These are phyloP conservation scores for Chamaecrista fasciculata DNA, from an alignment of 306 rosid species.

Conservation along the genomic window DNA sequence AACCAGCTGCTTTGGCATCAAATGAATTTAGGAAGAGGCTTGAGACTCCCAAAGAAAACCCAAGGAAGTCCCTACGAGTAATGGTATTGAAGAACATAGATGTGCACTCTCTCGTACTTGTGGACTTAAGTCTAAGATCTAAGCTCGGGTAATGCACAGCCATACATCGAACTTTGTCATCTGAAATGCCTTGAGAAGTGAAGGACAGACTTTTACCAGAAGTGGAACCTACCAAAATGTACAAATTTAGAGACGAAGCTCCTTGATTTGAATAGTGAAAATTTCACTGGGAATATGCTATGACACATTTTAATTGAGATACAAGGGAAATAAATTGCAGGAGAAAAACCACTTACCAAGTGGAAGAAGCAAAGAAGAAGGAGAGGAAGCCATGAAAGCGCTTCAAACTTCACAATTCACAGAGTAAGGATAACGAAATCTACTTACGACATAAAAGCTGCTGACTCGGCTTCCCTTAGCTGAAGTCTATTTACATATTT, in stretches of 20 bases:
- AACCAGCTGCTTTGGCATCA: conserved; percentile 76
- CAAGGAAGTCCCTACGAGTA: conserved; percentile 68
- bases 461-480: neutral
- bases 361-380: conserved; percentile 52
- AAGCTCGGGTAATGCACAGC: conserved; percentile 33
- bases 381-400: conserved; percentile 50
- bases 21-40: conserved; percentile 45
- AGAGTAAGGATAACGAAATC: conserved; percentile 62
- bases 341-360: conserved; percentile 39
- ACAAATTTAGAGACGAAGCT: neutral
- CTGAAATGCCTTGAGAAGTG: conserved; percentile 37
- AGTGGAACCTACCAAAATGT: conserved; percentile 42
- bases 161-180: conserved; percentile 34
- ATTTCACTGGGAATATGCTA: neutral
- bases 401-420: conserved; percentile 27
- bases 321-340: neutral
- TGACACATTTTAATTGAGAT: neutral
- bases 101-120: conserved; percentile 34
- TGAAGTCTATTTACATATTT: neutral
- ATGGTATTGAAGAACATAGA: conserved; percentile 31
- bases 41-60: conserved; percentile 61
- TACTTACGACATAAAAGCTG: neutral
- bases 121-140: conserved; percentile 28
- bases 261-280: neutral
- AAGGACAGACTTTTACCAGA: conserved; percentile 28